These are phyloP conservation scores for carrot (Daucus carota) DNA, from an alignment of 129 eudicot species.

Conservation along the genomic window DH1_v3.0 NC_030384.2:50789001-50789500, in stretches of 20 bases:
- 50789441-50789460: constrained; percentile 50
- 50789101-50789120: constrained; percentile 40
- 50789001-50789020: neutral
- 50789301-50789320: constrained; percentile 68
- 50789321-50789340: constrained; percentile 62
- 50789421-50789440: neutral
- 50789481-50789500: constrained; percentile 58
- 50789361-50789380: constrained; percentile 53
- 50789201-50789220: neutral
- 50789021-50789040: neutral
- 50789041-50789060: neutral
- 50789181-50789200: neutral
- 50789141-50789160: constrained; percentile 67
- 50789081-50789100: constrained; percentile 45
- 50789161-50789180: neutral
- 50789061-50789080: constrained; percentile 30
- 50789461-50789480: constrained; percentile 64
- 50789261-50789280: constrained; percentile 76
- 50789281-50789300: constrained; percentile 63
- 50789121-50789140: constrained; percentile 76
- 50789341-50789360: constrained; percentile 54
- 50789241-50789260: constrained; percentile 23
- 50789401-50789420: neutral
- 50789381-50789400: neutral
- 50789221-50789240: neutral